These are phyloP conservation scores for Xylaria intraflava DNA, from an alignment of 495 filamentous ascomycete genomes.

Conservation along the genomic window DNA sequence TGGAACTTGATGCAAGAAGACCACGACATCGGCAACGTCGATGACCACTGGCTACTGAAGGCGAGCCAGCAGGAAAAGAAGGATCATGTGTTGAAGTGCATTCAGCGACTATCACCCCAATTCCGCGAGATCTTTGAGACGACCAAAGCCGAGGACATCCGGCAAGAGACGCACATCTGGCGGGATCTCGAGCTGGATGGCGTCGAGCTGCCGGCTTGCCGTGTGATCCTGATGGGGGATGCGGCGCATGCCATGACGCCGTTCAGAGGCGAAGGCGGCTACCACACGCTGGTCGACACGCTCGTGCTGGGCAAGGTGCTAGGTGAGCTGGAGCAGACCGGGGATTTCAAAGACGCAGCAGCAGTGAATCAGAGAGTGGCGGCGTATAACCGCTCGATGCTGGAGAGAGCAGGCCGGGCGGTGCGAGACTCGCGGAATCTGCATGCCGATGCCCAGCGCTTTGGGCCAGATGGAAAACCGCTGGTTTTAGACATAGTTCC, in stretches of 20 bases:
- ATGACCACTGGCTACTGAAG: slow-evolving; percentile 22
- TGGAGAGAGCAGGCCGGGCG: too few species aligned
- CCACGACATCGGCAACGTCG: slow-evolving; percentile 3
- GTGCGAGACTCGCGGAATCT: too few species aligned
- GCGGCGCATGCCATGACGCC: slow-evolving; percentile 58
- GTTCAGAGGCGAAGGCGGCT: too few species aligned
- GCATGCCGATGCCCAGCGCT: too few species aligned
- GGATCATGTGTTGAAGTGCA: slow-evolving; percentile 10
- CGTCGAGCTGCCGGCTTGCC: slow-evolving; percentile 29
- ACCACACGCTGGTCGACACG: too few species aligned
- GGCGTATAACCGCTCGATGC: too few species aligned
- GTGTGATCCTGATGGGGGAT: slow-evolving; percentile 51
- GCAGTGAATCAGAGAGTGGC: too few species aligned
- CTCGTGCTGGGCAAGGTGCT: too few species aligned
- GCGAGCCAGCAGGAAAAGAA: slow-evolving; percentile 17
- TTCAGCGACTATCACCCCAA: slow-evolving; percentile 11
- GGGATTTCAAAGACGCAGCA: too few species aligned
- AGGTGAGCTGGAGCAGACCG: too few species aligned
- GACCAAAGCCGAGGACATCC: slow-evolving; percentile 11
- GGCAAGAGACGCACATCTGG: neutral
- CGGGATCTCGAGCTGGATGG: slow-evolving; percentile 16
- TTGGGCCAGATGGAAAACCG: too few species aligned
- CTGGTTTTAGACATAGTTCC: too few species aligned
- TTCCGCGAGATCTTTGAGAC: slow-evolving; percentile 17
- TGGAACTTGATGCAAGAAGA: slow-evolving; percentile 18